Evolutionary conservation across 2,329 filamentous ascomycete genomes (phyloP).

Genomic region (Didymella pomorum): DNA sequence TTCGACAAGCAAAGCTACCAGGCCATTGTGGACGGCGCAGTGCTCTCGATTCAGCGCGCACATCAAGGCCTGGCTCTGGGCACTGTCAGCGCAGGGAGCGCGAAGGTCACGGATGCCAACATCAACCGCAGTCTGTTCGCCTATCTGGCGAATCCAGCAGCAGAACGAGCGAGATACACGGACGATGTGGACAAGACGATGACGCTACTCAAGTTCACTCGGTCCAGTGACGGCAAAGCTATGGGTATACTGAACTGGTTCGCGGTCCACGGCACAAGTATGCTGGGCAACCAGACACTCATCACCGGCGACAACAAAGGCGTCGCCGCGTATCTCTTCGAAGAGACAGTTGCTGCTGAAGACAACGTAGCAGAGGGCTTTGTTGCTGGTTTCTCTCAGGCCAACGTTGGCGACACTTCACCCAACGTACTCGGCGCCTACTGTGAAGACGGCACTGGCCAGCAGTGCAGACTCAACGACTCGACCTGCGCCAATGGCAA

Average conservation of each 20-base stretch:
- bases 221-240: constrained; percentile 76
- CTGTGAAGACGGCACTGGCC: constrained; percentile 80
- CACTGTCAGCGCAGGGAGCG: constrained; percentile 73
- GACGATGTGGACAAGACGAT: constrained; percentile 76
- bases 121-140: constrained; percentile 89
- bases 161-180: constrained; percentile 75
- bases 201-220: constrained; percentile 80
- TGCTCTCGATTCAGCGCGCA: constrained; percentile 82
- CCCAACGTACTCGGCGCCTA: constrained; percentile 88
- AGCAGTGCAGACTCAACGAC: constrained; percentile 77
- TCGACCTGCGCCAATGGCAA: constrained; percentile 79
- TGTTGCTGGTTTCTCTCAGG: constrained; percentile 90
- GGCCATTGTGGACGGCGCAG: constrained; percentile 85
- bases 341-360: constrained; percentile 65
- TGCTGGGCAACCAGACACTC: constrained; percentile 90
- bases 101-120: constrained; percentile 76
- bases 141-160: constrained; percentile 83
- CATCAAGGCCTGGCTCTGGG: constrained; percentile 77
- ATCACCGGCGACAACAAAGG: constrained; percentile 97
- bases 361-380: constrained; percentile 69
- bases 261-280: constrained; percentile 88
- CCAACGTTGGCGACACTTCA: constrained; percentile 88
- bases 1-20: constrained; percentile 88
- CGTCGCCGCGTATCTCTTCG: constrained; percentile 84
- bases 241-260: constrained; percentile 90